Percentiles rank a stretch among this genome's conserved stretches.
phyloP scores from a whole-genome alignment of 345 rosid species.

The Ricinus communis region DNA sequence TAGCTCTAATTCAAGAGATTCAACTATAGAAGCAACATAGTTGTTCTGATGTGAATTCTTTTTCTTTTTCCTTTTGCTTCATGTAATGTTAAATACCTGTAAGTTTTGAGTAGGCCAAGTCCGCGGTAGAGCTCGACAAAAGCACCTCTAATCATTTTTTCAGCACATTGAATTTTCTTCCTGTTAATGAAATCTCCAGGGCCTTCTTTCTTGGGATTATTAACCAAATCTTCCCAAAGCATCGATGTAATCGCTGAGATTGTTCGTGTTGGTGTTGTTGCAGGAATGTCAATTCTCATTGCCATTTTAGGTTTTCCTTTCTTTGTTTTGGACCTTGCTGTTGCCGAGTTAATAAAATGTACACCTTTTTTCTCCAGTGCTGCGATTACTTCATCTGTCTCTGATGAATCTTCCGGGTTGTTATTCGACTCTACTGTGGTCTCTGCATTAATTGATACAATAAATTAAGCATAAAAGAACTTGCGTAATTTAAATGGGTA shows the following conservation, averaged over 20 bases:
- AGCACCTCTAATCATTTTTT: constrained; percentile 83
- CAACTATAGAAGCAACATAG: too few species aligned
- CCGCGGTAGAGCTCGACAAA: constrained; percentile 86
- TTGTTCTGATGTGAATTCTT: too few species aligned
- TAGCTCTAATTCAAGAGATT: too few species aligned
- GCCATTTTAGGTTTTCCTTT: constrained; percentile 75
- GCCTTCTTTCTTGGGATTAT: constrained; percentile 62
- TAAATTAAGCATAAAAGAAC: neutral
- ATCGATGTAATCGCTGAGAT: constrained; percentile 63
- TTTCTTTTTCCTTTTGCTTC: too few species aligned
- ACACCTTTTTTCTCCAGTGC: constrained; percentile 77
- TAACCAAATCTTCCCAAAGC: constrained; percentile 90
- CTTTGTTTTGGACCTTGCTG: constrained; percentile 58
- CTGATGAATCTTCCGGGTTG: constrained; percentile 27
- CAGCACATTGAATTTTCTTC: constrained; percentile 82
- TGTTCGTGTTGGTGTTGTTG: constrained; percentile 54
- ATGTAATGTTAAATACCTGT: constrained; percentile 40
- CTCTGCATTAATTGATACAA: constrained; percentile 37
- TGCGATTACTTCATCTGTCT: constrained; percentile 66
- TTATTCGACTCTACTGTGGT: constrained; percentile 38
- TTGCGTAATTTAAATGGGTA: too few species aligned
- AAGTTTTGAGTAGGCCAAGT: constrained; percentile 71
- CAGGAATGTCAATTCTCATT: constrained; percentile 75
- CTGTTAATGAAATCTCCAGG: constrained; percentile 53
- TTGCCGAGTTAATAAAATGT: constrained; percentile 58